Percentiles rank a stretch among this genome's conserved stretches.
These are phyloP conservation scores for Lipomyces lipofer DNA, from an alignment of 805 yeast genomes.

Conservation along the genomic window DNA sequence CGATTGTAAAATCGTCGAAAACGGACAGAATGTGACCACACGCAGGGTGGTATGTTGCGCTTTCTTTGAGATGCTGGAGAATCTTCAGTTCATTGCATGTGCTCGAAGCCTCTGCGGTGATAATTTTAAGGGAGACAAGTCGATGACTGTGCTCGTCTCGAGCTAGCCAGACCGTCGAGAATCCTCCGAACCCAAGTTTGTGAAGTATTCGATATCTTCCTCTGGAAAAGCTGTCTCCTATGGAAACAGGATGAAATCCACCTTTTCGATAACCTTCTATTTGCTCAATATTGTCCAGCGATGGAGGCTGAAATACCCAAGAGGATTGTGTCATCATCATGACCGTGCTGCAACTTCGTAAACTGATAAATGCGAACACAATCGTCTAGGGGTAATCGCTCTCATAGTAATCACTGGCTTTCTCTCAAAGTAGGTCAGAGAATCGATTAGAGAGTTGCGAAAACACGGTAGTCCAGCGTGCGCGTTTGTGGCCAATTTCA, in stretches of 20 bases:
- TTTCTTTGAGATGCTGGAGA: background rate
- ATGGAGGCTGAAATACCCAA: background rate
- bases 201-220: slow-evolving; percentile 3
- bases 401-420: too few relatives aligned
- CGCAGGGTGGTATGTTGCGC: background rate
- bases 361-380: background rate
- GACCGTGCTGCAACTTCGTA: background rate
- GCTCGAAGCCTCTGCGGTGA: background rate
- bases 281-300: background rate
- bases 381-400: background rate
- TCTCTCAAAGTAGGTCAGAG: too few relatives aligned
- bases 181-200: slow-evolving; percentile 1
- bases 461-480: too few relatives aligned
- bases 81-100: background rate
- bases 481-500: too few relatives aligned
- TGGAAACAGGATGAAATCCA: background rate
- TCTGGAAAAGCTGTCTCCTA: background rate
- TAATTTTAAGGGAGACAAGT: background rate
- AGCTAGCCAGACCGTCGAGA: slow-evolving; percentile 2
- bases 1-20: background rate
- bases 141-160: background rate
- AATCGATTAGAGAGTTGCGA: too few relatives aligned
- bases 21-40: background rate
- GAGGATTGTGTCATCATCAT: background rate
- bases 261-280: background rate